A percentile compares a stretch with the other conserved stretches of the same genome.
Conservation (phyloP, 225 moss, liverwort and hornwort genomes). For the Marchantia polymorpha region DNA sequence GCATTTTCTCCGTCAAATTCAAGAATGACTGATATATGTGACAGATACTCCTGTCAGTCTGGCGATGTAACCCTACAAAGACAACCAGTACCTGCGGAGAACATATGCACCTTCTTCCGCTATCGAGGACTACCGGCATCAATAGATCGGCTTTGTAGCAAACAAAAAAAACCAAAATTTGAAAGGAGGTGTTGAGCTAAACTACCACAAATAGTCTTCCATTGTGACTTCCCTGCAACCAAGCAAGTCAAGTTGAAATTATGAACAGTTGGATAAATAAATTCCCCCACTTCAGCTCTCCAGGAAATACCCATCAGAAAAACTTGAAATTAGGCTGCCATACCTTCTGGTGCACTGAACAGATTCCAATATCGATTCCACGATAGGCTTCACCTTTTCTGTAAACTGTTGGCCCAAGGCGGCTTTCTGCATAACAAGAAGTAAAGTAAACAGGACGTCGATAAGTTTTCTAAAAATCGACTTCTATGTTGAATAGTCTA, state of each 20-base stretch:
- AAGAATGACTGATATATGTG: background rate
- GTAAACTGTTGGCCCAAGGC: constrained; percentile 53
- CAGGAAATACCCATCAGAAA: background rate
- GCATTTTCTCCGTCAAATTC: constrained; percentile 25
- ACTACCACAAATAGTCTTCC: constrained; percentile 88
- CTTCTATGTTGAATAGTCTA: too few relatives aligned
- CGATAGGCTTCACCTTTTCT: constrained; percentile 63
- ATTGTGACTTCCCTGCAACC: constrained; percentile 81
- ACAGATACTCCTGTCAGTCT: too few relatives aligned
- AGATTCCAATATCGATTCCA: constrained; percentile 53
- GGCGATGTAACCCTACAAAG: too few relatives aligned
- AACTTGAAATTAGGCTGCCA: background rate
- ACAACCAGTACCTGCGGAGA: too few relatives aligned
- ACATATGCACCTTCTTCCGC: too few relatives aligned
- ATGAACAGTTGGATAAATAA: too few relatives aligned
- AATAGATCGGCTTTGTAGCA: background rate
- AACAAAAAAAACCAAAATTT: background rate
- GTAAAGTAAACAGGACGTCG: background rate
- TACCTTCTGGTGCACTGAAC: constrained; percentile 63
- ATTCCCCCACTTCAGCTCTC: too few relatives aligned
- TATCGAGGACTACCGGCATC: too few relatives aligned
- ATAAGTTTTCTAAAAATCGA: too few relatives aligned
- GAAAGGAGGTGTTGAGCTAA: background rate
- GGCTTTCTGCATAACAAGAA: constrained; percentile 46
- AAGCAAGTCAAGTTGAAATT: background rate